Percentiles rank a stretch among this genome's conserved stretches.
These are phyloP conservation scores for Mortierella antarctica DNA, from an alignment of 192 early-diverging fungal species.

Conservation along the genomic window DNA sequence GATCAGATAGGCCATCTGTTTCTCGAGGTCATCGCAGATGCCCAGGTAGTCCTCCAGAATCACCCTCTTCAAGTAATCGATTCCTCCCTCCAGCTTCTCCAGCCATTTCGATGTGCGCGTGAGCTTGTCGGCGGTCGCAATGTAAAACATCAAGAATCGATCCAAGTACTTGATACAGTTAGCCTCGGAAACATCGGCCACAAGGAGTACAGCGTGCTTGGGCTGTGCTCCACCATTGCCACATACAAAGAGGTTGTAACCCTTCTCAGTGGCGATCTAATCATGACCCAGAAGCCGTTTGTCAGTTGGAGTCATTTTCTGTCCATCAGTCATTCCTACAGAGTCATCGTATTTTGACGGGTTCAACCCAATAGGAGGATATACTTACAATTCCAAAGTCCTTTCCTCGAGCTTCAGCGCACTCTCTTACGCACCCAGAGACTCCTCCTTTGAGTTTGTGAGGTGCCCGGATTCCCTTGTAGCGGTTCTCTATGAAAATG, in stretches of 20 bases:
- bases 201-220: constrained; percentile 72
- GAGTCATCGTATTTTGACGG: not conserved
- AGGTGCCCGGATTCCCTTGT: constrained; percentile 75
- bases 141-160: constrained; percentile 79
- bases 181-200: constrained; percentile 63
- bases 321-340: not conserved
- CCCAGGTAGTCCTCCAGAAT: constrained; percentile 73
- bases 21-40: constrained; percentile 70
- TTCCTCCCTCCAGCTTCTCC: constrained; percentile 75
- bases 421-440: constrained; percentile 75
- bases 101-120: constrained; percentile 75
- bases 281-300: constrained; percentile 53
- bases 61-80: constrained; percentile 70
- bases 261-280: constrained; percentile 77
- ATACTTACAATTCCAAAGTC: constrained; percentile 53
- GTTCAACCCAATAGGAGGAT: constrained; percentile 17
- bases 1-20: constrained; percentile 72
- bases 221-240: constrained; percentile 76
- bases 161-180: constrained; percentile 67
- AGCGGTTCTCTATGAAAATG: constrained; percentile 70
- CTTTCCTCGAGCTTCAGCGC: constrained; percentile 61
- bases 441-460: constrained; percentile 78
- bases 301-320: not conserved
- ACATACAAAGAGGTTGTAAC: constrained; percentile 76
- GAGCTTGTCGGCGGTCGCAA: constrained; percentile 71